Conservation (phyloP, 495 filamentous ascomycete genomes). For the Xylaria castorea region DNA sequence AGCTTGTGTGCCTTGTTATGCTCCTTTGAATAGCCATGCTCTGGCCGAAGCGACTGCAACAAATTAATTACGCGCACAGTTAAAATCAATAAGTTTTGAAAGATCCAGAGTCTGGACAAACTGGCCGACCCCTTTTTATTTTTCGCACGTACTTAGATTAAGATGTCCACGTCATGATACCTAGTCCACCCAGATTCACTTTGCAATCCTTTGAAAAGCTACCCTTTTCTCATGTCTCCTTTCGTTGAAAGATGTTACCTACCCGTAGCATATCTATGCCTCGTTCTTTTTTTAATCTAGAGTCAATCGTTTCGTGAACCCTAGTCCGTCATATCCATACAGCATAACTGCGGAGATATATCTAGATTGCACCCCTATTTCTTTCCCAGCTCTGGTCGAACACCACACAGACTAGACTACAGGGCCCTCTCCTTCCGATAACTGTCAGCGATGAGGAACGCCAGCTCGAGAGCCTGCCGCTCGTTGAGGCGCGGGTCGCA, state of each 20-base stretch:
- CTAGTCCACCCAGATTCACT: not conserved
- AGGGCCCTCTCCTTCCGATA: constrained; percentile 54
- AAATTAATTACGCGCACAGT: not conserved
- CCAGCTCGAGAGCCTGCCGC: constrained; percentile 94
- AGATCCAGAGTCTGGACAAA: not conserved
- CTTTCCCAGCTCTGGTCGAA: not conserved
- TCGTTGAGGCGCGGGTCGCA: constrained; percentile 96
- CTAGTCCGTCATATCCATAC: not conserved
- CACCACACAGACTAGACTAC: not conserved
- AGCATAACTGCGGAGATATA: not conserved
- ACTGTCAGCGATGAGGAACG: constrained; percentile 90
- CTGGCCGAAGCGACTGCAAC: not conserved
- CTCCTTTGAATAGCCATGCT: not conserved
- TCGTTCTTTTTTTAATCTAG: not conserved
- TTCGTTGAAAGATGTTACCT: not conserved
- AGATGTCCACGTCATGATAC: not conserved
- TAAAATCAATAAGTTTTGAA: not conserved
- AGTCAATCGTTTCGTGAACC: not conserved
- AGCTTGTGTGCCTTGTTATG: not conserved
- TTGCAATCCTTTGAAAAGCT: not conserved
- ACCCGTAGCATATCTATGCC: not conserved
- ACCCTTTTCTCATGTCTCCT: not conserved
- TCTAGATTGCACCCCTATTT: not conserved
- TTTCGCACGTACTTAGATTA: not conserved
- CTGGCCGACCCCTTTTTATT: not conserved